Evolutionary conservation across 805 yeast genomes (phyloP).

Genomic region (Jamesozyma hellenica): DNA sequence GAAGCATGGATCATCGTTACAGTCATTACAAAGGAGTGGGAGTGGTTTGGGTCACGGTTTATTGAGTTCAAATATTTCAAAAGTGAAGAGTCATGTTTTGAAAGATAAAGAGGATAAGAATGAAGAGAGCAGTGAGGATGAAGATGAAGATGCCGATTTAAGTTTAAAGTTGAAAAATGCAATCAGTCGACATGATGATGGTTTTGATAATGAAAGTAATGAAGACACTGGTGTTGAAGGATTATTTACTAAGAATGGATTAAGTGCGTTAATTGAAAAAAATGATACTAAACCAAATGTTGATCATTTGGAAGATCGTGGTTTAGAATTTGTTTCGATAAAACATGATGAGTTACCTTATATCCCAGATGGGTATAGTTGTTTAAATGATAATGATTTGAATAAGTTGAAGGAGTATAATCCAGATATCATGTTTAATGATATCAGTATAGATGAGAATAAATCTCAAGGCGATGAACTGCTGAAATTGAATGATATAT

Average conservation of each 20-base stretch:
- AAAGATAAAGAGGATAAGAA: conserved; percentile 17
- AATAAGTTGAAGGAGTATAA: conserved; percentile 14
- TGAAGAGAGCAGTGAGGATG: conserved; percentile 14
- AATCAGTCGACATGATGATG: conserved; percentile 17
- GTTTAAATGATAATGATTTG: conserved; percentile 29
- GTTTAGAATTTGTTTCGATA: conserved; percentile 35
- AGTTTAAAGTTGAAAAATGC: conserved; percentile 26
- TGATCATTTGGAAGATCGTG: conserved; percentile 6
- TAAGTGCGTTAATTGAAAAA: background rate
- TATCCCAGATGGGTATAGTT: conserved; percentile 38
- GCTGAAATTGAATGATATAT: background rate
- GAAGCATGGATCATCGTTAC: conserved; percentile 23
- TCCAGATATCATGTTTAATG: background rate
- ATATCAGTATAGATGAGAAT: too few species aligned
- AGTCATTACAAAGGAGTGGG: background rate
- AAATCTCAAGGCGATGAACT: too few species aligned
- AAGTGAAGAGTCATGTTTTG: conserved; percentile 22
- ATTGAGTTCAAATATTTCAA: conserved; percentile 9
- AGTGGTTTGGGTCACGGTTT: background rate
- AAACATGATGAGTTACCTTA: conserved; percentile 32
- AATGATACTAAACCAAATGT: background rate
- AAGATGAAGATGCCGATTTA: conserved; percentile 10
- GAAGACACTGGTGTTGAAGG: conserved; percentile 8
- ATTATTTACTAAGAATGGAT: background rate
- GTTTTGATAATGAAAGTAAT: background rate